phyloP scores from a whole-genome alignment of 139 green algal genomes.

The Tetraselmis striata region DNA sequence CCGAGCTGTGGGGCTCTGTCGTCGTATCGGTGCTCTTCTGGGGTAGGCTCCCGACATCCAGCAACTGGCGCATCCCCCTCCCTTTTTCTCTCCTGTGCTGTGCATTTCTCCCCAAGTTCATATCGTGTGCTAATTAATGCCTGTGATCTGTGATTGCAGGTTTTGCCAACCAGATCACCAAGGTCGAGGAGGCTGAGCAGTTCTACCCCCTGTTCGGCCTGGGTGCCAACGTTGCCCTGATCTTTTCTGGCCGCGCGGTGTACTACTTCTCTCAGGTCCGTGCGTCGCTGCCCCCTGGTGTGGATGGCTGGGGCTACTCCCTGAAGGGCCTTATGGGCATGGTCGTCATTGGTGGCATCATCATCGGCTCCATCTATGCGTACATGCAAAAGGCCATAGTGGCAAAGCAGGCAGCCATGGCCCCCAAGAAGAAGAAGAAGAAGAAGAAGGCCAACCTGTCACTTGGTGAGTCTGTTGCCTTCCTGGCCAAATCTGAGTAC shows the following conservation, averaged over 20 bases:
- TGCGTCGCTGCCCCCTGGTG: conserved; percentile 70
- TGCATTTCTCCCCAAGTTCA: background rate
- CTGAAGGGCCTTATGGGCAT: conserved; percentile 95
- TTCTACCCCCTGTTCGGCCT: conserved; percentile 99
- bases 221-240: conserved; percentile 95
- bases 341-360: conserved; percentile 78
- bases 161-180: conserved; percentile 97
- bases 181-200: conserved; percentile 96
- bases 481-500: conserved; percentile 90
- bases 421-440: conserved; percentile 82
- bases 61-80: no score
- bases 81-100: background rate
- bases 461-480: conserved; percentile 87
- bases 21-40: conserved; percentile 99
- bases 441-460: conserved; percentile 89
- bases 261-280: conserved; percentile 88
- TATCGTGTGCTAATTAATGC: background rate
- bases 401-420: conserved; percentile 35
- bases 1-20: conserved; percentile 97
- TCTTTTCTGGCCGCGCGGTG: conserved; percentile 93
- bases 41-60: no score
- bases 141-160: no score
- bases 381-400: conserved; percentile 80
- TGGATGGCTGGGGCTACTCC: conserved; percentile 94
- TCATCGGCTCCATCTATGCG: conserved; percentile 78